A percentile compares a stretch with the other conserved stretches of the same genome.
These are phyloP conservation scores for Tricholoma hemisulphureum DNA, from an alignment of 768 basidiomycete genomes.

Conservation along the genomic window DNA sequence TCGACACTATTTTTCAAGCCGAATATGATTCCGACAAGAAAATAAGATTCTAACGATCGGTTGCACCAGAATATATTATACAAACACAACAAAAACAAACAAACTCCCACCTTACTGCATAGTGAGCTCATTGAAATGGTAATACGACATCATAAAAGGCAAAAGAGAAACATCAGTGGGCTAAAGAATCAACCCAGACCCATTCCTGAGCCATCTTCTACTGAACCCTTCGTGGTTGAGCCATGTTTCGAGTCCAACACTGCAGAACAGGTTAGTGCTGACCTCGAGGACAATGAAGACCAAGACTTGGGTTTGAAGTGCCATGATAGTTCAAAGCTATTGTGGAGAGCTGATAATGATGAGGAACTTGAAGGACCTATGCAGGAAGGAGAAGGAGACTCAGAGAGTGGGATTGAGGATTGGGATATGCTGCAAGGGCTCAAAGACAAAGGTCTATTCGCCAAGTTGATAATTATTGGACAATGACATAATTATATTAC, in stretches of 20 bases:
- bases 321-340: background rate
- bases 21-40: background rate
- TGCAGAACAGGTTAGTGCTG: background rate
- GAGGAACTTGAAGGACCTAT: background rate
- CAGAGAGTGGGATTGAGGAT: constrained; percentile 1
- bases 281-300: background rate
- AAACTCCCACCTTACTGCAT: background rate
- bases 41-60: background rate
- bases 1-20: constrained; percentile 1
- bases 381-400: background rate
- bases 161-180: too few species aligned
- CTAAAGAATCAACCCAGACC: background rate
- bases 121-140: background rate
- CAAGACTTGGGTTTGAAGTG: background rate
- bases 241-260: background rate
- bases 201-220: background rate
- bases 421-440: background rate
- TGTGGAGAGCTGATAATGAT: background rate
- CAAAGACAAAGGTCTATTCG: background rate
- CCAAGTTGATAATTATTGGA: background rate
- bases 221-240: background rate
- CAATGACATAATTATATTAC: background rate
- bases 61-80: background rate
- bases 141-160: background rate
- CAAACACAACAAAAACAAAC: background rate